Percentiles rank a stretch among this genome's conserved stretches.
Conservation (phyloP, 2,329 filamentous ascomycete species). For the Hypoxylon sp. region DNA sequence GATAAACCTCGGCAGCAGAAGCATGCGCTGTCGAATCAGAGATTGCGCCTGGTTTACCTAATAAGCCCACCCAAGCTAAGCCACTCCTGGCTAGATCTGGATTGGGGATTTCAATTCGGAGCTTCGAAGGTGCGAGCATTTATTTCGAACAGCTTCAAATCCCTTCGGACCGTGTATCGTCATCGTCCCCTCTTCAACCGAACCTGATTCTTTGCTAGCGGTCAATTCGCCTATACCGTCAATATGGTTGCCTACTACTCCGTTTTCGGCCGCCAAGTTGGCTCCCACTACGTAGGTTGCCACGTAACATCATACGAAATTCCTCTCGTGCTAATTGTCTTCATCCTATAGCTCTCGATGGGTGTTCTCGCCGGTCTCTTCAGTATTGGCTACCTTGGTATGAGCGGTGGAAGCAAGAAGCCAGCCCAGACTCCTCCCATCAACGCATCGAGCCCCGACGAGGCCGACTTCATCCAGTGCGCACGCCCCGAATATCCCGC, state of each 20-base stretch:
- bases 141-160: conserved; percentile 41
- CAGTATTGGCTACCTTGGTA: conserved; percentile 55
- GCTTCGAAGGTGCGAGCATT: conserved; percentile 38
- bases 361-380: conserved; percentile 61
- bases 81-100: conserved; percentile 14
- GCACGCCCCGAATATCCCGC: conserved; percentile 40
- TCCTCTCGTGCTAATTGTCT: conserved; percentile 15
- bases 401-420: conserved; percentile 56
- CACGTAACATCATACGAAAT: conserved; percentile 12
- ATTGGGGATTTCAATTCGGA: conserved; percentile 38
- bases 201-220: conserved; percentile 28
- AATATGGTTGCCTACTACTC: conserved; percentile 61
- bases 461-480: conserved; percentile 72
- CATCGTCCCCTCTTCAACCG: conserved; percentile 30
- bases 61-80: conserved; percentile 12
- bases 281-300: conserved; percentile 66
- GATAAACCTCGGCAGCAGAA: conserved; percentile 25
- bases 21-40: conserved; percentile 9
- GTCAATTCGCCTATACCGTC: conserved; percentile 44
- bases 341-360: conserved; percentile 61
- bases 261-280: conserved; percentile 66
- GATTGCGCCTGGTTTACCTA: conserved; percentile 5
- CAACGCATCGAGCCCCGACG: conserved; percentile 68
- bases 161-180: conserved; percentile 12
- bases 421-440: conserved; percentile 61